Evolutionary conservation across 257 asterid genomes (phyloP).

Genomic region (Euphrasia confusa): DNA sequence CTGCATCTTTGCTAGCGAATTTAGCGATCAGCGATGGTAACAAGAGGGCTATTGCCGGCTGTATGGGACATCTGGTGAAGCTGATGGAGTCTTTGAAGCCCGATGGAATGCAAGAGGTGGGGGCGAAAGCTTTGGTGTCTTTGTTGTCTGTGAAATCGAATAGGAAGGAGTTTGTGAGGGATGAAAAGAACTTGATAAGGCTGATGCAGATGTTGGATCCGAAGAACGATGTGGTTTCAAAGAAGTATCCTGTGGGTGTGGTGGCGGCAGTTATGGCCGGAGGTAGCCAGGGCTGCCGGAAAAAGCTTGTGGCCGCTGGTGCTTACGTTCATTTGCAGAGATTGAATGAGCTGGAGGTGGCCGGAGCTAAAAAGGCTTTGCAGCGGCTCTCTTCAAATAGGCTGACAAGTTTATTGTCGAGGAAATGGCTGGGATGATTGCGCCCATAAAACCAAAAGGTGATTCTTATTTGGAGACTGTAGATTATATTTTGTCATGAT

Average conservation of each 20-base stretch:
- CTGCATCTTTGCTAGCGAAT: constrained; percentile 74
- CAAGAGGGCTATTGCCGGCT: constrained; percentile 62
- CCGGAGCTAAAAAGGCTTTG: constrained; percentile 79
- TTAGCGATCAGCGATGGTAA: constrained; percentile 60
- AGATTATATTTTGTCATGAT: constrained; percentile 7
- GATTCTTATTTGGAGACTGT: constrained; percentile 11
- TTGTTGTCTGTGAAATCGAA: constrained; percentile 58
- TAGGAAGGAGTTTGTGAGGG: constrained; percentile 72
- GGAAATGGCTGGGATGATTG: constrained; percentile 70
- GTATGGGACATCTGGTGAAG: constrained; percentile 75
- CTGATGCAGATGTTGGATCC: constrained; percentile 78
- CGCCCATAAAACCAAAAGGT: constrained; percentile 42
- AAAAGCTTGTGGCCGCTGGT: constrained; percentile 66
- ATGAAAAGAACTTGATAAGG: constrained; percentile 76
- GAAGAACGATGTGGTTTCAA: constrained; percentile 50
- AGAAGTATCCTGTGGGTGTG: constrained; percentile 81
- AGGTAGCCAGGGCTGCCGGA: constrained; percentile 87
- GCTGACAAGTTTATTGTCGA: constrained; percentile 59
- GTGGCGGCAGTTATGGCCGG: constrained; percentile 72
- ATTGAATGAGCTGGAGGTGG: constrained; percentile 57
- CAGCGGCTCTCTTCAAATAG: constrained; percentile 85
- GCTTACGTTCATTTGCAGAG: constrained; percentile 65
- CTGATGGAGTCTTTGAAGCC: constrained; percentile 88
- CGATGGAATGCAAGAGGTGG: constrained; percentile 86
- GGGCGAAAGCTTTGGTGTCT: constrained; percentile 76